Evolutionary conservation across 106 monocot species (phyloP).

Genomic region (Agapanthus africanus): DNA sequence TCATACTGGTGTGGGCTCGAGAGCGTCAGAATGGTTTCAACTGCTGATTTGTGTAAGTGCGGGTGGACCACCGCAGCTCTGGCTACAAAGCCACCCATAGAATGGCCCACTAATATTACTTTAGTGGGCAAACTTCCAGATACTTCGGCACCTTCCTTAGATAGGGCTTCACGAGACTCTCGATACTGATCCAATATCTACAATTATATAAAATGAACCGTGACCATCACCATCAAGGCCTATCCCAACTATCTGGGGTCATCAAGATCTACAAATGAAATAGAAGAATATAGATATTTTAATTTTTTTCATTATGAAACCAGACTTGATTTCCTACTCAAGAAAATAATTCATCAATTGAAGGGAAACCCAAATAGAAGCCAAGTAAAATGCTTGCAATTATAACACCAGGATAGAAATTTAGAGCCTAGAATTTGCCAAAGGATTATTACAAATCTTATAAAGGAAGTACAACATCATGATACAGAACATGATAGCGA

Average conservation of each 20-base stretch:
- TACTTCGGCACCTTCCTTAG: constrained; percentile 38
- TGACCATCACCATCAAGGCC: constrained; percentile 9
- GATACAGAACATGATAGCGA: neutral
- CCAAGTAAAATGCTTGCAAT: neutral
- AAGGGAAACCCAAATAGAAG: neutral
- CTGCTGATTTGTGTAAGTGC: constrained; percentile 57
- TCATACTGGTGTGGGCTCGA: constrained; percentile 95
- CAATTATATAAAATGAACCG: constrained; percentile 13
- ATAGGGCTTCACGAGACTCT: constrained; percentile 45
- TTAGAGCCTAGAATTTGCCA: neutral
- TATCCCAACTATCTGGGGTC: constrained; percentile 8
- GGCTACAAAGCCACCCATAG: constrained; percentile 99
- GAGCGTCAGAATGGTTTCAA: constrained; percentile 87
- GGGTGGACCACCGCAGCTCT: constrained; percentile 89
- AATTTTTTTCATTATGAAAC: neutral
- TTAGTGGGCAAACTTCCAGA: constrained; percentile 59
- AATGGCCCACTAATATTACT: constrained; percentile 94
- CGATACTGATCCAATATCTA: constrained; percentile 88
- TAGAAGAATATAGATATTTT: constrained; percentile 4
- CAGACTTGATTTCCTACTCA: neutral
- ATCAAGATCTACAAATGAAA: constrained; percentile 17
- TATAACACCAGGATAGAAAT: neutral
- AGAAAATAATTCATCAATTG: neutral
- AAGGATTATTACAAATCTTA: neutral
- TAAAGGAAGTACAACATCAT: neutral